These are phyloP conservation scores for Rhizopogon roseolus DNA, from an alignment of 768 basidiomycete genomes.

Conservation along the genomic window DNA sequence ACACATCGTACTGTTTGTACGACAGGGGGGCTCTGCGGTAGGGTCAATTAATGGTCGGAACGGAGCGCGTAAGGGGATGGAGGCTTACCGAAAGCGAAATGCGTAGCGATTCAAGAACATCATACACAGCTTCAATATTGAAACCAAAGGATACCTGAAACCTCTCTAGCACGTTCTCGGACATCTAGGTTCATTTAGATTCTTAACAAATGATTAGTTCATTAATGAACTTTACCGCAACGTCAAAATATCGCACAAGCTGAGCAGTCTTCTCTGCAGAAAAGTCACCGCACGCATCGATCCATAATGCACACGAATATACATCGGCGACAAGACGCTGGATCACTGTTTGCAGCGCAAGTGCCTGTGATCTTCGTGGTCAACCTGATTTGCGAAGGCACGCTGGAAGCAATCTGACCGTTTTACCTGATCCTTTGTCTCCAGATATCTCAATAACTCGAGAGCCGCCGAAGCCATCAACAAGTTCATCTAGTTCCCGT, in stretches of 20 bases:
- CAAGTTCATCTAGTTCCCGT: conserved; percentile 44
- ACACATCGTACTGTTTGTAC: conserved; percentile 35
- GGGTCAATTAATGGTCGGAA: background rate
- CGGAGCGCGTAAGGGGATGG: conserved; percentile 1
- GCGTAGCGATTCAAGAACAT: conserved; percentile 42
- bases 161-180: conserved; percentile 41
- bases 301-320: conserved; percentile 52
- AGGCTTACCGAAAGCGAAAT: conserved; percentile 25
- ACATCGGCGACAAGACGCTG: conserved; percentile 39
- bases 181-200: conserved; percentile 15
- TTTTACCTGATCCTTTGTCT: conserved; percentile 60
- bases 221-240: conserved; percentile 18
- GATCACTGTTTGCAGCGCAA: conserved; percentile 57
- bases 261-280: conserved; percentile 42
- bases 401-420: conserved; percentile 37
- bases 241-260: conserved; percentile 27
- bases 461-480: conserved; percentile 44
- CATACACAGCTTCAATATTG: conserved; percentile 50
- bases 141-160: conserved; percentile 56
- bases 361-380: conserved; percentile 36
- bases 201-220: background rate
- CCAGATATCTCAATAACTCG: conserved; percentile 69
- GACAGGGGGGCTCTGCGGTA: conserved; percentile 6
- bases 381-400: background rate
- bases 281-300: conserved; percentile 71